These are phyloP conservation scores for Coprinopsis sp. DNA, from an alignment of 768 basidiomycete genomes.

Conservation along the genomic window DNA sequence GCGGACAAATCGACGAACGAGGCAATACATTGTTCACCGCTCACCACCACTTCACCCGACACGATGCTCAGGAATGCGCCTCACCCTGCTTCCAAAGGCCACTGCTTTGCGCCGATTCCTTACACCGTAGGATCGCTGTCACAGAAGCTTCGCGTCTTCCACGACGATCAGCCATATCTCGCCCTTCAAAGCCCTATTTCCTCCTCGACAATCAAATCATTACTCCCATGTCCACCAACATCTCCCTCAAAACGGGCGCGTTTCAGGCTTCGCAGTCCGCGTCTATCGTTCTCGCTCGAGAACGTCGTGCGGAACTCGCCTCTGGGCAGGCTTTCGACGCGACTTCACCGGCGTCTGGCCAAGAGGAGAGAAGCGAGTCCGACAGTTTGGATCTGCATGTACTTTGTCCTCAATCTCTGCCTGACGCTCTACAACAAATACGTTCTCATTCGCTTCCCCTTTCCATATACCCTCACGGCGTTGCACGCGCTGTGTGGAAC, in stretches of 20 bases:
- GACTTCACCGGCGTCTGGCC: no score
- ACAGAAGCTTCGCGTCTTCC: constrained; percentile 2
- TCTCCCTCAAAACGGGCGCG: background rate
- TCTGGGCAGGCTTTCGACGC: no score
- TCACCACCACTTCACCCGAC: no score
- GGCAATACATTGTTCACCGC: no score
- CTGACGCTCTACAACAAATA: constrained; percentile 96
- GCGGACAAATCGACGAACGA: no score
- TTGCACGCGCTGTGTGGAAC: constrained; percentile 85
- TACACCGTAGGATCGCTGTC: no score
- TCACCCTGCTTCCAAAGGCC: background rate
- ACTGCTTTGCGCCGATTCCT: background rate
- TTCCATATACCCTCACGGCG: constrained; percentile 93
- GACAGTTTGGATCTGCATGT: constrained; percentile 64
- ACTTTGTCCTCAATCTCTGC: constrained; percentile 87
- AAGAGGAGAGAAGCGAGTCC: no score
- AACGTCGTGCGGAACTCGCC: no score
- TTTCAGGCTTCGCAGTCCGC: background rate
- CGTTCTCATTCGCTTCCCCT: constrained; percentile 88
- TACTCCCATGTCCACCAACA: constrained; percentile 1
- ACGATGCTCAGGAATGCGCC: background rate
- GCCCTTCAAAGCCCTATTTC: background rate
- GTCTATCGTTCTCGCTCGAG: background rate
- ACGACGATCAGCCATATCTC: constrained; percentile 5
- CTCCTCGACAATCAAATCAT: background rate